Evolutionary conservation across 2,329 filamentous ascomycete species (phyloP).

Genomic region (Hypoxylon sp.): DNA sequence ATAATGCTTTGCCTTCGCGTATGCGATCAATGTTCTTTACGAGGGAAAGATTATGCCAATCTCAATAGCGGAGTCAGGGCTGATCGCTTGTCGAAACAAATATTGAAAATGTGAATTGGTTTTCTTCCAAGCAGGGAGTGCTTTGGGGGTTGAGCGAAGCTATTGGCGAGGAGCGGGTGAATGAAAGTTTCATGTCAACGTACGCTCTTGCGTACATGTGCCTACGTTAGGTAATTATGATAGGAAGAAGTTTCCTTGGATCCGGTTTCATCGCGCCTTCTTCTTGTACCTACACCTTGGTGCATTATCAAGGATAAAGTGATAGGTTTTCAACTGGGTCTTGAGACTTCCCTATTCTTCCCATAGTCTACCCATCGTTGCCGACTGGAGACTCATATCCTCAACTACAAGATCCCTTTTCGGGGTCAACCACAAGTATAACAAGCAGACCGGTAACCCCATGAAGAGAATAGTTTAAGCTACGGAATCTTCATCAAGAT

Average conservation of each 20-base stretch:
- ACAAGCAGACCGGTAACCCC: neutral
- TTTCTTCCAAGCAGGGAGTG: neutral
- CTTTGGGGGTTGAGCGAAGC: neutral
- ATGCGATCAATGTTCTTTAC: neutral
- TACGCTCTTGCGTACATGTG: neutral
- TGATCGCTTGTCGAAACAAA: neutral
- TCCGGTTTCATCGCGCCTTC: neutral
- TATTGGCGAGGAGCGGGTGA: no score
- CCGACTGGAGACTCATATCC: neutral
- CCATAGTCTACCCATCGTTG: neutral
- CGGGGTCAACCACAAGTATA: neutral
- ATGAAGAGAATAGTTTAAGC: neutral
- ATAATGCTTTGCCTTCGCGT: neutral
- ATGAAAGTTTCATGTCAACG: no score
- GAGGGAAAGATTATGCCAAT: neutral
- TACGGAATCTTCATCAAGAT: no score
- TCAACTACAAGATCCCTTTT: neutral
- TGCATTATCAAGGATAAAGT: neutral
- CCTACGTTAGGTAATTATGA: neutral
- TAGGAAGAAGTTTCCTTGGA: neutral
- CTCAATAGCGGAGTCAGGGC: neutral
- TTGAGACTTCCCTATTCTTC: neutral
- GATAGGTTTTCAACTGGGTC: neutral
- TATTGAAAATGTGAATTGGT: neutral
- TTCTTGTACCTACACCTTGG: neutral